Percentiles rank a stretch among this genome's conserved stretches.
These are phyloP conservation scores for Rhodocollybia butyracea DNA, from an alignment of 768 basidiomycete genomes.

Conservation along the genomic window DNA sequence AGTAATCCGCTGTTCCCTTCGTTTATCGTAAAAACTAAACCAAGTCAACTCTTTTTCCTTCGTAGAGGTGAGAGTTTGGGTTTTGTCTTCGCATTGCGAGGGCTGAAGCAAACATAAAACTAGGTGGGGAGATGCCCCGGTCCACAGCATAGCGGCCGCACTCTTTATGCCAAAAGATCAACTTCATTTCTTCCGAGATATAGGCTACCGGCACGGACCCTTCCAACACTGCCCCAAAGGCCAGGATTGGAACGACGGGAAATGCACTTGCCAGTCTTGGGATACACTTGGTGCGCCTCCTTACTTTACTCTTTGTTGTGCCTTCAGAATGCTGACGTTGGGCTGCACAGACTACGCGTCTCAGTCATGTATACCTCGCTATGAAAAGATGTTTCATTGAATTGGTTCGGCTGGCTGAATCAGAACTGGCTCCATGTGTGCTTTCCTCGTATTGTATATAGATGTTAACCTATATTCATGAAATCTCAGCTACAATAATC, in stretches of 20 bases:
- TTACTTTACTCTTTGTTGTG: background rate
- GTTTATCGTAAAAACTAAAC: constrained; percentile 28
- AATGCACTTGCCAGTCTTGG: background rate
- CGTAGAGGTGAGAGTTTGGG: too few species aligned
- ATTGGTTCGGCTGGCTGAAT: too few species aligned
- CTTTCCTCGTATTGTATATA: too few species aligned
- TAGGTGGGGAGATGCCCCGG: constrained; percentile 50
- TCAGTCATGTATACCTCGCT: constrained; percentile 5
- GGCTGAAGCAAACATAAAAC: too few species aligned
- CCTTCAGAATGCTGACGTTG: background rate
- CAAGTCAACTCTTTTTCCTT: constrained; percentile 34
- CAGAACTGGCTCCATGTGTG: too few species aligned
- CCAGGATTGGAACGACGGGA: constrained; percentile 4
- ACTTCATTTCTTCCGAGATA: constrained; percentile 72
- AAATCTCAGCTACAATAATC: too few species aligned
- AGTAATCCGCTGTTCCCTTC: constrained; percentile 29
- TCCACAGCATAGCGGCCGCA: constrained; percentile 54
- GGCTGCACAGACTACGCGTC: background rate
- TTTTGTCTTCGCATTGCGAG: too few species aligned
- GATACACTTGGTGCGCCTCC: background rate
- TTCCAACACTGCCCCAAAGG: constrained; percentile 10
- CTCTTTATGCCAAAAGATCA: constrained; percentile 59
- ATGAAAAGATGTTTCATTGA: constrained; percentile 8
- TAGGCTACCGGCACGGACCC: constrained; percentile 55
- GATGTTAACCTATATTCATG: too few species aligned